Evolutionary conservation across 1,284 basidiomycete species (phyloP), one percentile per base, ranked within the genome.

Genomic region (Wallemia mellicola): DNA sequence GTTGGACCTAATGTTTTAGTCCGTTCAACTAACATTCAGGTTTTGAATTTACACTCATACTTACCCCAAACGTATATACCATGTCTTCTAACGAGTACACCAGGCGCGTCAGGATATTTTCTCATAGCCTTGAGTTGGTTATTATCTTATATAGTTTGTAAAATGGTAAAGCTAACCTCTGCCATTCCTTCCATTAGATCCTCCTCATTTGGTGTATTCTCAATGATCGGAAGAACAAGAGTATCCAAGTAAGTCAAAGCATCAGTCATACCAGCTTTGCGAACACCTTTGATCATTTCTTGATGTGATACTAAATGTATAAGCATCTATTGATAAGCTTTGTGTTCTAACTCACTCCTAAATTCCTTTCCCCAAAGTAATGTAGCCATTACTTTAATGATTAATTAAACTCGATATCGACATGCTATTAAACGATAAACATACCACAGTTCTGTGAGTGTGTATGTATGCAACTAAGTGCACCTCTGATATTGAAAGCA

Each of bases 261-360:
- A 27, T 73, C 70, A 11, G 81, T 82, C 27, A 75, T 79, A 2
- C 85, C 85, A 11, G 77, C 81, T 24, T 79, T 67, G n/a, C 82
- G 76, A 59, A 88, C 77, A 32, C 85, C 86, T 70, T 87, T 88
- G 69, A 88, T 88, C 86, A 87, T 87, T 77, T 73, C 83, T 68
- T 83, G 82, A 68, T 86, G 84, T 7, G 82, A 83, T 64, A 87
- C 24, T 55, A n/a, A 11, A 26, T 26, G 83, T 61, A 73, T 75
- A 66, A 87, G 87, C 27, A 64, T 64, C 30, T 67, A 61, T 27
- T 67, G 66, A 27, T 78, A 72, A 32, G 75, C 72, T 0, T 77
- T 80, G 7, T 75, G 73, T 75, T 82, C 84, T 14, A 60, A 27
- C 17, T 14, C 9, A 28, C 22, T 57, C 27, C 27, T 24, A 22